A percentile compares a stretch with the other conserved stretches of the same genome.
These are phyloP conservation scores for Phoma sp. DNA, from an alignment of 2,329 filamentous ascomycete species.

Conservation along the genomic window DNA sequence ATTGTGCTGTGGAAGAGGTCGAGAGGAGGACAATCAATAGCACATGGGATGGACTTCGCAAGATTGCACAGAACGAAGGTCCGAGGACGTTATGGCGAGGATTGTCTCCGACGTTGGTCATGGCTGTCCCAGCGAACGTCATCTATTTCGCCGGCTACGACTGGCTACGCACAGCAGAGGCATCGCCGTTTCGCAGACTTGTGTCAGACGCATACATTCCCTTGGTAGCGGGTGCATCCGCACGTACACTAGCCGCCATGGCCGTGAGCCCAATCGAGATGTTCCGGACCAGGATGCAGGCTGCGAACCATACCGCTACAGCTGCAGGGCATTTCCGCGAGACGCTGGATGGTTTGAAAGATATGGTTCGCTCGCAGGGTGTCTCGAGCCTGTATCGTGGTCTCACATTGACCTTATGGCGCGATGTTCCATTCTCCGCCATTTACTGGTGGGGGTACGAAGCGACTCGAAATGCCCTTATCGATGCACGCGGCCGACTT, in stretches of 20 bases:
- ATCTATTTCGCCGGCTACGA: conserved; percentile 99
- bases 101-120: conserved; percentile 88
- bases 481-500: conserved; percentile 67
- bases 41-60: conserved; percentile 87
- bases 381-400: conserved; percentile 89
- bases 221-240: conserved; percentile 77
- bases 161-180: conserved; percentile 77
- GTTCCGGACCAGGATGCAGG: conserved; percentile 90
- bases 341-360: conserved; percentile 75
- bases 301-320: conserved; percentile 58
- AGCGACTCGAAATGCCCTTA: conserved; percentile 73
- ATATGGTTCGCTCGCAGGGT: conserved; percentile 79
- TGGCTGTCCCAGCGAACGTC: conserved; percentile 94
- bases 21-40: conserved; percentile 85
- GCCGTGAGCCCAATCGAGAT: conserved; percentile 92
- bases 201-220: conserved; percentile 73
- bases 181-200: conserved; percentile 70
- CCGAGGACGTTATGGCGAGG: conserved; percentile 87
- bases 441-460: conserved; percentile 99
- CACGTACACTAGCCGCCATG: conserved; percentile 79
- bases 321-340: conserved; percentile 74
- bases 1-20: conserved; percentile 87
- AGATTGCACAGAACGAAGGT: conserved; percentile 95
- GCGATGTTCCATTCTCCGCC: conserved; percentile 95
- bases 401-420: conserved; percentile 88